Evolutionary conservation across 208 protist species (phyloP), one percentile per base, ranked within the genome.

Genomic region (Balamuthia mandrillaris): DNA sequence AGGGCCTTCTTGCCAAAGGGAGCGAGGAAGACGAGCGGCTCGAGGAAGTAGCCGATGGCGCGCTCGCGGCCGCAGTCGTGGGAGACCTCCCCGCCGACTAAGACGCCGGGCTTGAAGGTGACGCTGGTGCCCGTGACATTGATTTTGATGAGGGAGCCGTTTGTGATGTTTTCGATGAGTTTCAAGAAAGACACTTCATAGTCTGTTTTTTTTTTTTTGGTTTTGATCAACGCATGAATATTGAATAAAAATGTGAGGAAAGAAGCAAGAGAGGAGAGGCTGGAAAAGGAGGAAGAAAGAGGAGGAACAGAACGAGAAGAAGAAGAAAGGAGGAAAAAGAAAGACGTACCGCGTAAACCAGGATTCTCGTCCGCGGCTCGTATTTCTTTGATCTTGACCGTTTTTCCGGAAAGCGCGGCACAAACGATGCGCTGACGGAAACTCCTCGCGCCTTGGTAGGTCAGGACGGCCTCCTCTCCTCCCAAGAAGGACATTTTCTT

Each of bases 131-230:
- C 92, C 1, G 87, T 91, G 41, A 88, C 65, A 65, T 90, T 93
- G 78, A 96, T 95, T 4, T 92, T 68, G 29, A 95, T 91, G 21
- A 87, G 61, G 54, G 85, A 90, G 24, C 94, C 94, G 84, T 94
- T 94, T 41, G 94, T 94, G 3, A 96, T 29, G 72, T 93, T 94
- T 44, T 95, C 92, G 0, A 96, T 56, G 14, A 96, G 81, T 35
- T 88, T 58, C 2, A 96, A 85, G 39, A 96, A 95, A 37, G 29
- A 87, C 12, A 83, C 90, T 63, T 96, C 94, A 83, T 90, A 95
- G 63, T 96, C 94, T 93, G 27, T 6, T 27, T 16, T 24, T 12
- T n/a, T 14, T 33, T 27, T 41, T 21, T 14, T 54, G 18, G 18
- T 14, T 54, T 54, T n/a, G n/a, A n/a, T n/a, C n/a, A n/a, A n/a